Evolutionary conservation across 176 grass and related monocot species (phyloP).

Genomic region (Hordeum vulgare): MorexV3_pseudomolecules_assembly NC_058521.1:549656776-549657275

Average conservation of each 20-base stretch:
- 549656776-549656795: not conserved
- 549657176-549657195: not conserved
- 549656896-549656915: no score
- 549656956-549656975: not conserved
- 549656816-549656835: no score
- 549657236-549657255: not conserved
- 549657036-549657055: not conserved
- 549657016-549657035: not conserved
- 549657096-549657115: not conserved
- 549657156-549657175: not conserved
- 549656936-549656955: not conserved
- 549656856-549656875: no score
- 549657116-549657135: constrained; percentile 9
- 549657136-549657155: not conserved
- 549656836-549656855: no score
- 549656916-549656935: not conserved
- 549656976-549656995: not conserved
- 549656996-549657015: not conserved
- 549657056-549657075: constrained; percentile 3
- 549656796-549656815: no score
- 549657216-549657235: not conserved
- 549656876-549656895: no score
- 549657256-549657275: not conserved
- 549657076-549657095: not conserved
- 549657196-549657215: not conserved